Evolutionary conservation across 805 yeast genomes (phyloP), one percentile per base, ranked within the genome.

Genomic region (Pichia paraexigua): DNA sequence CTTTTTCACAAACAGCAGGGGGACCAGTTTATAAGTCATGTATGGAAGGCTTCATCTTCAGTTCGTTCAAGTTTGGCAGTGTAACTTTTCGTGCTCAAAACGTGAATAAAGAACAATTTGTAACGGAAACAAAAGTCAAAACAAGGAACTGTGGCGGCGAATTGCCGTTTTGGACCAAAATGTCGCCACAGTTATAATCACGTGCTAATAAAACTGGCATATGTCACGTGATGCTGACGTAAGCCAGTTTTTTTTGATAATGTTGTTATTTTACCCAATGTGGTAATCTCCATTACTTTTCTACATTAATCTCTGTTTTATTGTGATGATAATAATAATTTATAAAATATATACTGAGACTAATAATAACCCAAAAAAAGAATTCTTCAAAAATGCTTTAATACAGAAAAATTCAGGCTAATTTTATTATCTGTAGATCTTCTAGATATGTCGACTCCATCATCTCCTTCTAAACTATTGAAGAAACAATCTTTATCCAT

Each of bases 401-500:
- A 24, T 5, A 5, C 7, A 5, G 7, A 24, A 24, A 24, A 24
- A 7, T 24, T 24, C 7, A 24, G 7, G 25, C 25, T 24, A 24
- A 4, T 24, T 24, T 24, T 24, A 24, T 24, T 24, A 24, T 24
- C 7, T 4, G 7, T 24, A 24, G 7, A 32, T 32, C 17, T 13
- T 15, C 17, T 5, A 13, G n/a, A 2, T 18, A 52, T 52, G 55
- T 49, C 55, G 2, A 18, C 50, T 6, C 13, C 46, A 2, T 20
- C 45, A 1, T 48, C 52, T 8, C 52, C 51, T 44, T 45, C 10
- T 27, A 53, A 47, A 27, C 32, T 56, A 21, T 24, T 22, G 13
- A 65, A 64, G 46, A 68, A 66, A 43, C 68, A 63, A 45, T 68
- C 71, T 4, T 50, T 68, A n/a, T 65, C 70, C 6, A 65, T 67